phyloP scores from a whole-genome alignment of 108 stramenopile species.

The Mayamaea pseudoterrestris region DNA sequence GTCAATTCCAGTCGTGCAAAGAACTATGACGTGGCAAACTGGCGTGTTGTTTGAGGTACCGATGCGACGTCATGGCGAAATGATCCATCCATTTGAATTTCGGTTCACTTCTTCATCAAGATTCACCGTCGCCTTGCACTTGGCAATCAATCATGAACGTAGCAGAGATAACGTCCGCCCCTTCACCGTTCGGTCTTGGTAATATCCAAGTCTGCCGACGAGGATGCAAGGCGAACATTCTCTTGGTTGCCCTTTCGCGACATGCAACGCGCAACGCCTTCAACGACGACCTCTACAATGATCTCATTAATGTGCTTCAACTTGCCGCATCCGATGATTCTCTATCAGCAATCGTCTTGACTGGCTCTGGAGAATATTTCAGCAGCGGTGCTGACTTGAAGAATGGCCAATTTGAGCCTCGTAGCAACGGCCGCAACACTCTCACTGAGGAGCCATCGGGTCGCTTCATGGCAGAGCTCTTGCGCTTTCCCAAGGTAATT shows the following conservation, averaged over 20 bases:
- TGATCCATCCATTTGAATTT: too few species aligned
- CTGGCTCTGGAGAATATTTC: slow-evolving; percentile 39
- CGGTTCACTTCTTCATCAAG: too few species aligned
- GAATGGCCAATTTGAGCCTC: slow-evolving; percentile 9
- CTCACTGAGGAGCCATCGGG: slow-evolving; percentile 15
- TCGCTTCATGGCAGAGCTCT: slow-evolving; percentile 29
- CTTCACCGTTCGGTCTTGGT: slow-evolving; percentile 18
- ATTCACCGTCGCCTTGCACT: too few species aligned
- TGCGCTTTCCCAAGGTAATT: slow-evolving; percentile 37
- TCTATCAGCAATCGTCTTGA: slow-evolving; percentile 28
- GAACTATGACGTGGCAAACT: too few species aligned
- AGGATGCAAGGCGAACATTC: slow-evolving; percentile 13
- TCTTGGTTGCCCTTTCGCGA: slow-evolving; percentile 26
- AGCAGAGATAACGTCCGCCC: not conserved
- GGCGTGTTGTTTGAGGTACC: too few species aligned
- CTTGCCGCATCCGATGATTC: slow-evolving; percentile 21
- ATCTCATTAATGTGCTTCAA: slow-evolving; percentile 24
- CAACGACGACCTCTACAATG: slow-evolving; percentile 24
- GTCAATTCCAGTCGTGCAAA: too few species aligned
- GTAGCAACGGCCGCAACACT: slow-evolving; percentile 4
- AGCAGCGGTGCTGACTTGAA: slow-evolving; percentile 40
- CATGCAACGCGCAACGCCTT: slow-evolving; percentile 36
- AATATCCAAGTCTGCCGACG: slow-evolving; percentile 11
- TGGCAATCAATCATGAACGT: not conserved
- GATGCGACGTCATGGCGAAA: too few species aligned